Conservation (phyloP, 495 filamentous ascomycete species). For the Penicillium coffeae region DNA sequence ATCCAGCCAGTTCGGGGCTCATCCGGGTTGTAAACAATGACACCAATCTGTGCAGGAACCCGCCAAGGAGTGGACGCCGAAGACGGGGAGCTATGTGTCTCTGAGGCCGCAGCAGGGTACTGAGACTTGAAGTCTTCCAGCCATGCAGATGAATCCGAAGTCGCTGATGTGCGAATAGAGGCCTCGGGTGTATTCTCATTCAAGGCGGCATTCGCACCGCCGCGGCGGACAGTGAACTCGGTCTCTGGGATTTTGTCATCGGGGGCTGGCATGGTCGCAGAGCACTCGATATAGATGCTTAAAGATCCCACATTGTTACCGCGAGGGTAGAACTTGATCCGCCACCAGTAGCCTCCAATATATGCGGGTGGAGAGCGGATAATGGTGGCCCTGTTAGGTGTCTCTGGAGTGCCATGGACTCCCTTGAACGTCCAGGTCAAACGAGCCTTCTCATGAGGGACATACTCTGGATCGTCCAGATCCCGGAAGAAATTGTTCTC, state of each 20-base stretch:
- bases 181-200: constrained; percentile 28
- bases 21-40: constrained; percentile 62
- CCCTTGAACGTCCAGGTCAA: constrained; percentile 59
- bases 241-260: constrained; percentile 37
- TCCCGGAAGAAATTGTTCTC: constrained; percentile 53
- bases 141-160: constrained; percentile 29
- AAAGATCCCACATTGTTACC: constrained; percentile 61
- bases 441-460: constrained; percentile 47
- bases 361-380: constrained; percentile 57
- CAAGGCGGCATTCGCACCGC: constrained; percentile 26
- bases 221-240: constrained; percentile 36
- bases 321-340: constrained; percentile 65
- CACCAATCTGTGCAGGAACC: constrained; percentile 58
- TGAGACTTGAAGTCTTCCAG: constrained; percentile 30
- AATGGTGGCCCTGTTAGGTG: constrained; percentile 54
- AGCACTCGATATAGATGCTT: constrained; percentile 63
- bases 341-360: constrained; percentile 64
- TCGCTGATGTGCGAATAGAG: constrained; percentile 24
- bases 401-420: constrained; percentile 58
- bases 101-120: constrained; percentile 20
- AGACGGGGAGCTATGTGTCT: neutral
- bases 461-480: constrained; percentile 59
- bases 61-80: constrained; percentile 34
- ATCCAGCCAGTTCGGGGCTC: constrained; percentile 59
- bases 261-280: constrained; percentile 38